phyloP scores from a whole-genome alignment of 2,329 filamentous ascomycete genomes.

The Curvularia eragrostidis region DNA sequence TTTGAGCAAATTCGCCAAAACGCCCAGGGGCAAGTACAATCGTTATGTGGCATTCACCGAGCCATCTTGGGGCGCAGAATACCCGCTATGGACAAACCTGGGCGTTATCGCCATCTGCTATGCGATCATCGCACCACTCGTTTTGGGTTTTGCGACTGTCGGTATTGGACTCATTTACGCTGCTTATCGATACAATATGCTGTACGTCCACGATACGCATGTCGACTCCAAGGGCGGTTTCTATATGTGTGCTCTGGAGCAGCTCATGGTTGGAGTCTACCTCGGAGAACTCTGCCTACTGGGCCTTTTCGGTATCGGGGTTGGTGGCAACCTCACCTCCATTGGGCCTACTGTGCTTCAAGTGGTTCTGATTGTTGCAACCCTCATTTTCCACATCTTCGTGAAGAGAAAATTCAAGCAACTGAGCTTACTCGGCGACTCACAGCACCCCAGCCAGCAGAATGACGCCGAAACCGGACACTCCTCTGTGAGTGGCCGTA shows the following conservation, averaged over 20 bases:
- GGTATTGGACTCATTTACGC: conserved; percentile 56
- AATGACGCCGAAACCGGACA: conserved; percentile 25
- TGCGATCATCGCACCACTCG: conserved; percentile 57
- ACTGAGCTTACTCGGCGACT: conserved; percentile 38
- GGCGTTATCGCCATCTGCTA: conserved; percentile 55
- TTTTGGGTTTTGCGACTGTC: conserved; percentile 55
- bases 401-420: conserved; percentile 42
- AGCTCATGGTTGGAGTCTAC: conserved; percentile 58
- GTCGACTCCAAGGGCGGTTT: conserved; percentile 57
- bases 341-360: conserved; percentile 53
- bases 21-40: conserved; percentile 50
- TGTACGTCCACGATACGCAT: conserved; percentile 57
- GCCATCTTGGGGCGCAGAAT: conserved; percentile 55
- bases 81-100: conserved; percentile 57
- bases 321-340: conserved; percentile 42
- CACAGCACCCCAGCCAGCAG: conserved; percentile 30
- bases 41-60: conserved; percentile 49
- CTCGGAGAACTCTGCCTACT: conserved; percentile 56
- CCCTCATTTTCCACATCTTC: conserved; percentile 52
- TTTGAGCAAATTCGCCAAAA: conserved; percentile 67
- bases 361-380: conserved; percentile 49
- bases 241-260: conserved; percentile 56
- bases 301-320: conserved; percentile 54
- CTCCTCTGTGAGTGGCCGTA: conserved; percentile 24
- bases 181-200: conserved; percentile 58